A percentile compares a stretch with the other conserved stretches of the same genome.
These are phyloP conservation scores for Macrocybe gigantea DNA, from an alignment of 768 basidiomycete genomes.

Conservation along the genomic window DNA sequence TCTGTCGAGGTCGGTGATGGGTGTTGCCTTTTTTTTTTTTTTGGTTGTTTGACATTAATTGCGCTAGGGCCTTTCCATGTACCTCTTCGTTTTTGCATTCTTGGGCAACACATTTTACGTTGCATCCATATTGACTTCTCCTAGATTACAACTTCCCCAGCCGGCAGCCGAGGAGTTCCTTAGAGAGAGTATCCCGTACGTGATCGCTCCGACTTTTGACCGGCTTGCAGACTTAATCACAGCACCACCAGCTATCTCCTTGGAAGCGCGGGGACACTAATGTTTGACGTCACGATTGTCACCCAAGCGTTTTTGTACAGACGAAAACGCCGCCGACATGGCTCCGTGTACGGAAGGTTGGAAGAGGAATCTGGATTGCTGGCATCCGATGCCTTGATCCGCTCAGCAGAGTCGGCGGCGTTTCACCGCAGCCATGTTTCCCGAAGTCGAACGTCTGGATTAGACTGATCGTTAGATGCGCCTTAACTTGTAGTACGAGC, in stretches of 20 bases:
- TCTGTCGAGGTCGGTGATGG: conserved; percentile 65
- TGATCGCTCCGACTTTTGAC: conserved; percentile 12
- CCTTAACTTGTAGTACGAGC: not conserved
- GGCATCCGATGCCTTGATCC: conserved; percentile 32
- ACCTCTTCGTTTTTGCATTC: conserved; percentile 91
- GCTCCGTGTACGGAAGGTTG: conserved; percentile 20
- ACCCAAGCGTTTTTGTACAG: conserved; percentile 79
- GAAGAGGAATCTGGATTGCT: conserved; percentile 49
- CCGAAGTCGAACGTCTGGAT: conserved; percentile 17
- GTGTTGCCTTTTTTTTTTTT: not conserved
- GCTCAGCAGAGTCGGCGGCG: conserved; percentile 16
- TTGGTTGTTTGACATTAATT: conserved; percentile 1
- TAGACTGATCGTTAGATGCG: not conserved
- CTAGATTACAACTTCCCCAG: conserved; percentile 50
- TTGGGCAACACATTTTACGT: conserved; percentile 93
- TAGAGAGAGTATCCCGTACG: conserved; percentile 81
- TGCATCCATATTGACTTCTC: conserved; percentile 78
- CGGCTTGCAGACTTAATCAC: conserved; percentile 1
- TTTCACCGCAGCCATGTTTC: conserved; percentile 34
- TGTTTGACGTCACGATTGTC: conserved; percentile 92
- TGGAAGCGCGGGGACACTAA: conserved; percentile 87
- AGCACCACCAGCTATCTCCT: conserved; percentile 61
- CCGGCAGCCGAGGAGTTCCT: conserved; percentile 62
- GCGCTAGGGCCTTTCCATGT: conserved; percentile 82
- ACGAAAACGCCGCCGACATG: conserved; percentile 35